These are phyloP conservation scores for Filobasidium uniguttulatum DNA, from an alignment of 1,284 basidiomycete genomes.

Conservation along the genomic window DNA sequence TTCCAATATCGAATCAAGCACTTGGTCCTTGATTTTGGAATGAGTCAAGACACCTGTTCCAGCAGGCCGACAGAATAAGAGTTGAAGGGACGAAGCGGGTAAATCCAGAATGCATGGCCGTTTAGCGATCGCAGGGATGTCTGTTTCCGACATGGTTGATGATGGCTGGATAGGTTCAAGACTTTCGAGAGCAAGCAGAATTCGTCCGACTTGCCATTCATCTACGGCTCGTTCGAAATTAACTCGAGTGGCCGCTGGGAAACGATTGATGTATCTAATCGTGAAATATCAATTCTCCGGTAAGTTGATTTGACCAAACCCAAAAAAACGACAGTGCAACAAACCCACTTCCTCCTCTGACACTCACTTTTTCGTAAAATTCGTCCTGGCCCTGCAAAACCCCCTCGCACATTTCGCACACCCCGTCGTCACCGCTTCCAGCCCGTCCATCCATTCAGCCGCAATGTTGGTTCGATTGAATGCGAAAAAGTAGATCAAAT, in stretches of 20 bases:
- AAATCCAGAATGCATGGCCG: constrained; percentile 28
- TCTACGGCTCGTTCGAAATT: constrained; percentile 55
- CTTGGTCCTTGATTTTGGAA: constrained; percentile 41
- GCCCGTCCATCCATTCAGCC: constrained; percentile 48
- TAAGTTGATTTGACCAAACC: neutral
- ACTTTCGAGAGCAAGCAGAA: constrained; percentile 23
- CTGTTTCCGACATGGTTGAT: constrained; percentile 4
- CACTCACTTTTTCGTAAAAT: constrained; percentile 54
- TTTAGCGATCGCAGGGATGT: constrained; percentile 28
- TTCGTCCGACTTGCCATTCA: constrained; percentile 47
- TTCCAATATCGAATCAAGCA: too few species aligned
- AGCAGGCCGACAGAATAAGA: constrained; percentile 42
- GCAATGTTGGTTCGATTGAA: constrained; percentile 49
- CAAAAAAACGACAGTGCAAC: too few species aligned
- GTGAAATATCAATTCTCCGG: neutral
- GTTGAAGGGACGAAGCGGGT: constrained; percentile 47
- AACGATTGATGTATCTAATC: constrained; percentile 29
- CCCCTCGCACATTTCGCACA: constrained; percentile 56
- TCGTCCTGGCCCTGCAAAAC: constrained; percentile 50
- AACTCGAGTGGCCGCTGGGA: constrained; percentile 35
- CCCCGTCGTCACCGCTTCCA: constrained; percentile 45
- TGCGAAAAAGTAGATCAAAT: constrained; percentile 64
- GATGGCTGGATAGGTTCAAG: too few species aligned
- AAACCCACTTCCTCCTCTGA: too few species aligned
- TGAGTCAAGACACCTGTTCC: constrained; percentile 51